These are phyloP conservation scores for Skeletonema costatum DNA, from an alignment of 108 stramenopile species.

Conservation along the genomic window DNA sequence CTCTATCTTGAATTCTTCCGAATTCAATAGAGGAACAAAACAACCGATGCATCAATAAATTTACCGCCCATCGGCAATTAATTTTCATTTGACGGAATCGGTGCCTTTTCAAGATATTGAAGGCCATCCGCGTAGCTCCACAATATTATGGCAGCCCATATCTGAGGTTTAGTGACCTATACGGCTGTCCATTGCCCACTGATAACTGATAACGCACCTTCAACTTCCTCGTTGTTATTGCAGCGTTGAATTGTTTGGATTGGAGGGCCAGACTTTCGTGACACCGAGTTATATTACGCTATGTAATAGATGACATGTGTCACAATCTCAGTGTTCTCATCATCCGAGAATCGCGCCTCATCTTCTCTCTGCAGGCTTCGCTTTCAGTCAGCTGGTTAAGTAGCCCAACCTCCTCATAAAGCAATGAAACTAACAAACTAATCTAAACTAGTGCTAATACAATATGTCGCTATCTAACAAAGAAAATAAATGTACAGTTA, in stretches of 20 bases:
- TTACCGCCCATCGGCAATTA: background rate
- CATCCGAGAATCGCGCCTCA: background rate
- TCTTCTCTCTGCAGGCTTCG: background rate
- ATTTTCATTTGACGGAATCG: background rate
- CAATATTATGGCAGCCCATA: background rate
- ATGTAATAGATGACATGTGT: background rate
- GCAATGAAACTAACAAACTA: no score
- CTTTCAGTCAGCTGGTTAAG: background rate
- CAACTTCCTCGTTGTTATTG: slow-evolving; percentile 1
- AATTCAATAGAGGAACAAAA: background rate
- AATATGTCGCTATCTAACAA: background rate
- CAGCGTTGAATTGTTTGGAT: background rate
- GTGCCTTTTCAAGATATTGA: background rate
- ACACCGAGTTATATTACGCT: background rate
- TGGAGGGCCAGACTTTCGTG: background rate
- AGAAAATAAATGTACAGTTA: slow-evolving; percentile 9
- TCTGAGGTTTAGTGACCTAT: background rate
- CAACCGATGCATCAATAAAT: background rate
- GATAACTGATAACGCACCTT: background rate
- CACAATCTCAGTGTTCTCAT: background rate
- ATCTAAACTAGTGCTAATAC: no score
- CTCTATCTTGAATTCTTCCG: background rate
- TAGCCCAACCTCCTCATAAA: background rate
- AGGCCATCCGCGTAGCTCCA: background rate
- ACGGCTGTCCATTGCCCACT: background rate